Evolutionary conservation across 164 flowering plant genomes (phyloP).

Genomic region (Akebia trifoliata): DNA sequence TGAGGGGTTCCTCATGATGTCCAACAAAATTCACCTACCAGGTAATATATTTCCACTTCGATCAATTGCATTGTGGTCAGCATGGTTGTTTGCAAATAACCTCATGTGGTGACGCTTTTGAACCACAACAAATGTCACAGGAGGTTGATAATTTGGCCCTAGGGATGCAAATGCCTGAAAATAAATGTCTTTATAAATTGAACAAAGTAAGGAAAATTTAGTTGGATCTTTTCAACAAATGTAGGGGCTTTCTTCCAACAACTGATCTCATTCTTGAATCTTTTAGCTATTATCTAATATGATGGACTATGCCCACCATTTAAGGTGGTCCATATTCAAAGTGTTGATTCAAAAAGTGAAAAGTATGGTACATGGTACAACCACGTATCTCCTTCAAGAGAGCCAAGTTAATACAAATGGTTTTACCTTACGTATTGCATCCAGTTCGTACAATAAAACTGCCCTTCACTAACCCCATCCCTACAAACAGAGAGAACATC

Average conservation of each 20-base stretch:
- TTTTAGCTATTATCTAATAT: too few species aligned
- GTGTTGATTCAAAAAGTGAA: too few species aligned
- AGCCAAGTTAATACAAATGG: too few species aligned
- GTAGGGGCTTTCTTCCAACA: too few species aligned
- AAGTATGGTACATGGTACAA: neutral
- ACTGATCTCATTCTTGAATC: too few species aligned
- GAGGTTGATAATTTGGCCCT: conserved; percentile 51
- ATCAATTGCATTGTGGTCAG: conserved; percentile 32
- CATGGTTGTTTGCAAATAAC: conserved; percentile 44
- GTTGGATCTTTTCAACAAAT: neutral
- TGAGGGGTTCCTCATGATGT: too few species aligned
- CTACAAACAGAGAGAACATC: conserved; percentile 25
- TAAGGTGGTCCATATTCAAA: too few species aligned
- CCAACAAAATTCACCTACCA: conserved; percentile 20
- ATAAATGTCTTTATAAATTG: neutral
- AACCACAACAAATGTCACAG: conserved; percentile 60
- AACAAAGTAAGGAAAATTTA: neutral
- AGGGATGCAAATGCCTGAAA: conserved; percentile 56
- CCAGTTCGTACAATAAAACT: conserved; percentile 79
- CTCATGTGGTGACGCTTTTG: conserved; percentile 67
- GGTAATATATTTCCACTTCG: conserved; percentile 60
- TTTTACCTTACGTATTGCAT: conserved; percentile 80
- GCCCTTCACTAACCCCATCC: conserved; percentile 93
- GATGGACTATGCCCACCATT: too few species aligned
- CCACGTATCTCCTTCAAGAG: neutral